Percentiles rank a stretch among this genome's conserved stretches.
Conservation (phyloP, 1,284 basidiomycete genomes). For the Apiotrichum veenhuisii region DNA sequence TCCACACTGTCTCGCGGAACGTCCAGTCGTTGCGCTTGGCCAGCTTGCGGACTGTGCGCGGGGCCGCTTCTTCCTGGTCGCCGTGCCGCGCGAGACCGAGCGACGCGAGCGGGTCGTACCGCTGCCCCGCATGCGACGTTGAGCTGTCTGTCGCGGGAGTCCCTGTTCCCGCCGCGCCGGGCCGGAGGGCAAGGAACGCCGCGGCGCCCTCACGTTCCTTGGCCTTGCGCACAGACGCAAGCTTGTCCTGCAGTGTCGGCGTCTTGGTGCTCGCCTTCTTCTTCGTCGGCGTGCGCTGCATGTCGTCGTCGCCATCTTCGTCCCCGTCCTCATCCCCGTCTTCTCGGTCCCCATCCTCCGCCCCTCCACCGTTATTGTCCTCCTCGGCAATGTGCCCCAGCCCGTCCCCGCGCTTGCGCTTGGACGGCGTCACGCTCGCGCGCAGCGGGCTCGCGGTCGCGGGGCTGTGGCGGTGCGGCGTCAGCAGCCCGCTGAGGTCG, state of each 20-base stretch:
- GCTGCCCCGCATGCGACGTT: background rate
- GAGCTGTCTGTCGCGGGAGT: background rate
- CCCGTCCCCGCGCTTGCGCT: background rate
- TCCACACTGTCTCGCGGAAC: constrained; percentile 13
- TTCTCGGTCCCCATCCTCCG: constrained; percentile 18
- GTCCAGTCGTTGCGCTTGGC: constrained; percentile 11
- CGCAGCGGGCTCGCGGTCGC: constrained; percentile 24
- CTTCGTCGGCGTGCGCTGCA: constrained; percentile 13
- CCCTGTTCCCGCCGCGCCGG: background rate
- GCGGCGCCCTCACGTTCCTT: constrained; percentile 22
- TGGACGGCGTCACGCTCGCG: constrained; percentile 26
- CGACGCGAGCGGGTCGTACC: background rate
- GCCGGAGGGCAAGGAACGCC: constrained; percentile 42
- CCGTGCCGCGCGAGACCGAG: background rate
- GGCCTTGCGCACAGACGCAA: constrained; percentile 3
- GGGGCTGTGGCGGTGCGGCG: constrained; percentile 20
- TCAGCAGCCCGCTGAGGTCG: constrained; percentile 29
- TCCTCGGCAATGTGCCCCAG: background rate
- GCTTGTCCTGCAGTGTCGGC: background rate
- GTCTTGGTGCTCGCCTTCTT: constrained; percentile 27
- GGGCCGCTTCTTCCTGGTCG: background rate
- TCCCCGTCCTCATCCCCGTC: constrained; percentile 4
- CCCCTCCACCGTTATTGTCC: no score
- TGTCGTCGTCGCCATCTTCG: constrained; percentile 16
- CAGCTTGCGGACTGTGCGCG: background rate